phyloP scores from a whole-genome alignment of 306 rosid genomes.

The Astragalus membranaceus region DNA sequence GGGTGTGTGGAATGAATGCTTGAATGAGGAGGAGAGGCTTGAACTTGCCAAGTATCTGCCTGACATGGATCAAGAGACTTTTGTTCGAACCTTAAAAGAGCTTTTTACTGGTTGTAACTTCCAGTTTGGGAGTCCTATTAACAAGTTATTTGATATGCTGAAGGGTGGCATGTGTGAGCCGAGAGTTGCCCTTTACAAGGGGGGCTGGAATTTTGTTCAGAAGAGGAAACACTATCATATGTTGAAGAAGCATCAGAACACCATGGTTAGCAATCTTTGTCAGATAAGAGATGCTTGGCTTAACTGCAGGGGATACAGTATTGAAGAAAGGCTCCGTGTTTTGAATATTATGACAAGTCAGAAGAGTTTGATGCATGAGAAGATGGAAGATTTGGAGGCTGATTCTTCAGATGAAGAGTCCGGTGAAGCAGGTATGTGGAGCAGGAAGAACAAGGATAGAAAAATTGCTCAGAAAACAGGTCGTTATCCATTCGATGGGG shows the following conservation, averaged over 20 bases:
- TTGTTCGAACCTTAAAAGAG: conserved; percentile 58
- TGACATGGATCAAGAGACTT: conserved; percentile 85
- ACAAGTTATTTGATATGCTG: conserved; percentile 72
- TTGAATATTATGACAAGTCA: conserved; percentile 76
- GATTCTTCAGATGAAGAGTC: conserved; percentile 75
- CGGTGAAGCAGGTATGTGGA: conserved; percentile 46
- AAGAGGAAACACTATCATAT: conserved; percentile 79
- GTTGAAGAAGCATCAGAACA: conserved; percentile 86
- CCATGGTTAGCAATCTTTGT: conserved; percentile 80
- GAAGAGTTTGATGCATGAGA: conserved; percentile 87
- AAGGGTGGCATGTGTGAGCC: conserved; percentile 98
- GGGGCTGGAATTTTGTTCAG: conserved; percentile 74
- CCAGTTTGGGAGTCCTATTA: conserved; percentile 87
- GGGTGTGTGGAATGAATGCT: conserved; percentile 89
- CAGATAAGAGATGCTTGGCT: conserved; percentile 95
- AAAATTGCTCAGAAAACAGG: conserved; percentile 40
- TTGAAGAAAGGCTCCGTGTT: conserved; percentile 89
- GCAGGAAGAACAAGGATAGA: conserved; percentile 52
- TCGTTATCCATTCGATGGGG: conserved; percentile 41
- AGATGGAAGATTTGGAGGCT: conserved; percentile 56
- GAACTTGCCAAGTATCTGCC: conserved; percentile 87
- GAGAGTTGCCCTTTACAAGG: conserved; percentile 91
- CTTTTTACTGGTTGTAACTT: conserved; percentile 71
- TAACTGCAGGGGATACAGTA: conserved; percentile 83
- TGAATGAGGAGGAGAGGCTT: conserved; percentile 80